Evolutionary conservation across 225 moss, liverwort and hornwort genomes (phyloP).

Genomic region (Ulota crispa): DNA sequence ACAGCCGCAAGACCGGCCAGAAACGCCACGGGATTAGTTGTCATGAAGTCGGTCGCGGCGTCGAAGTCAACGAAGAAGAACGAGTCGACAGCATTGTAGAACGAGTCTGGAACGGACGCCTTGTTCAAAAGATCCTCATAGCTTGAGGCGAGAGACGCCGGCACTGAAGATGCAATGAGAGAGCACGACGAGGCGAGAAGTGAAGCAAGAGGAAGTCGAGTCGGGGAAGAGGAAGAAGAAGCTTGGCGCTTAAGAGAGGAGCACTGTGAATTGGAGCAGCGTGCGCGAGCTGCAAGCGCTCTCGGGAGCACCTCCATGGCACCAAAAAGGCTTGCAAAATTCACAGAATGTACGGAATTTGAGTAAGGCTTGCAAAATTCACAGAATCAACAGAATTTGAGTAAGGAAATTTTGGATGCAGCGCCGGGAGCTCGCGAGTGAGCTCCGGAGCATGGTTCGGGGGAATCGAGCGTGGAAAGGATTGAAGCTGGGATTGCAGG

Average conservation of each 20-base stretch:
- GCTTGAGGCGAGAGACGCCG: conserved; percentile 29
- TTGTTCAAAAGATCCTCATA: conserved; percentile 36
- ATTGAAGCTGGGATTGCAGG: neutral
- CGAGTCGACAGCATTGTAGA: conserved; percentile 11
- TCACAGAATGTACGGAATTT: neutral
- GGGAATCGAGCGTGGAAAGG: neutral
- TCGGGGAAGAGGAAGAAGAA: neutral
- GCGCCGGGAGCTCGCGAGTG: neutral
- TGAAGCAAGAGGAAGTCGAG: neutral
- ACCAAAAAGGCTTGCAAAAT: neutral
- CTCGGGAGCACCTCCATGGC: conserved; percentile 44
- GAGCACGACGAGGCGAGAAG: conserved; percentile 10
- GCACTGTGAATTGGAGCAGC: neutral
- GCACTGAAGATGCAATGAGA: conserved; percentile 10
- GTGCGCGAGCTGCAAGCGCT: conserved; percentile 2
- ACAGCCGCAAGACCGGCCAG: conserved; percentile 58
- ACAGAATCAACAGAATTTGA: neutral
- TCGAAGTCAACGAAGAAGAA: conserved; percentile 34
- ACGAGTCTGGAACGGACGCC: neutral
- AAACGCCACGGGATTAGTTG: conserved; percentile 62
- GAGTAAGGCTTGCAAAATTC: no score
- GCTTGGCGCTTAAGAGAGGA: neutral
- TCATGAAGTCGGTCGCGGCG: conserved; percentile 45
- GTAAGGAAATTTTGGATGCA: neutral
- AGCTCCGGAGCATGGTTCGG: neutral